Base-by-base conservation (phyloP, 352 stramenopile species). In the Globisporangium barbulae region DNA sequence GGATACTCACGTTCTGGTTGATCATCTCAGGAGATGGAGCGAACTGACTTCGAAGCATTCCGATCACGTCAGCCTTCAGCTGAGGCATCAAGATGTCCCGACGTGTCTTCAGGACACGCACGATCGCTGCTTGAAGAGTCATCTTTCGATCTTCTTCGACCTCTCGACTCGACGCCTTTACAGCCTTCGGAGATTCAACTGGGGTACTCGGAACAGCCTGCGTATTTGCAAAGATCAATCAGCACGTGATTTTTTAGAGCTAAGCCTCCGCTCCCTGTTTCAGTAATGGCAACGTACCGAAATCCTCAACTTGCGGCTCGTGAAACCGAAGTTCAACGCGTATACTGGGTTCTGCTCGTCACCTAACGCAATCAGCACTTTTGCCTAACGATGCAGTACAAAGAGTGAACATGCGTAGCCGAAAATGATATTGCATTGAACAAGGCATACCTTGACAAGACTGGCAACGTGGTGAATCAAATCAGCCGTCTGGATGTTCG, bases 101-200 rank as follows among this genome's bases (percentile, higher is more conserved):
- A 44, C 87, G 81, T 10, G 87, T 90, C 59, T 95, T 95, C 2
- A 95, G 68, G 12, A 95, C 78, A 8, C 87, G 87, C 31, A 95
- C 87, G 25, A 95, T 94, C 9, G 81, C 80, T 5, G 87, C 87
- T 65, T 95, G 87, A 19, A 95, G 74, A 30, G 85, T 75, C 87
- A 95, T 95, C 58, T 93, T 96, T 10, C 89, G 83, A 67, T 97
- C 89, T 65, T 95, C 87, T 69, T 90, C 79, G 49, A 95, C 82
- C 72, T 94, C 87, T 12, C 82, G 79, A 21, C 72, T 79, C 35
- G 79, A 74, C 13, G 63, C 66, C 64, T 79, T 86, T 7, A 65
- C 63, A 7, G 71, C 75, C 45, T 88, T 91, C 10, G 80, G 79
- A 15, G 83, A 88, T 55, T 93, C 85, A 19, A 89, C 83, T 37